A percentile compares a stretch with the other conserved stretches of the same genome.
Evolutionary conservation across 768 basidiomycete genomes (phyloP).

Genomic region (Goffeauzyma gilvescens): DNA sequence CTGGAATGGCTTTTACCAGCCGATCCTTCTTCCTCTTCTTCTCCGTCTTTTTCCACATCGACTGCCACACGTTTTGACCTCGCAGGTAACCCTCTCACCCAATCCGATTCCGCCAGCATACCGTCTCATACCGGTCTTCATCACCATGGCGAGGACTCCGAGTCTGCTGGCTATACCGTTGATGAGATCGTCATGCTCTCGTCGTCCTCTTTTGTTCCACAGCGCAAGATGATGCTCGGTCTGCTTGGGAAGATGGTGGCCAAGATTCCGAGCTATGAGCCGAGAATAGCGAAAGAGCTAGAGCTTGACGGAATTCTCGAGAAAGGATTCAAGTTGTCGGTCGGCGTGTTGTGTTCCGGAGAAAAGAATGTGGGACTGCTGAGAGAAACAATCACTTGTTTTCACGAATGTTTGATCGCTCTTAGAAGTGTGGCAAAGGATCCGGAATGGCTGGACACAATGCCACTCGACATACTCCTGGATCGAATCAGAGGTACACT

Average conservation of each 20-base stretch:
- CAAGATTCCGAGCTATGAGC: neutral
- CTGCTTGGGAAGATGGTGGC: conserved; percentile 36
- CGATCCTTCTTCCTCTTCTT: conserved; percentile 18
- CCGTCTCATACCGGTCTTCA: conserved; percentile 76
- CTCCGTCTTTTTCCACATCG: conserved; percentile 23
- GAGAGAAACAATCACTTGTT: conserved; percentile 21
- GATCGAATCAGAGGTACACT: conserved; percentile 18
- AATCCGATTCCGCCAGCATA: conserved; percentile 39
- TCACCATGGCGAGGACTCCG: conserved; percentile 61
- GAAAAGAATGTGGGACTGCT: conserved; percentile 16
- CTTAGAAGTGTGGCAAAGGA: neutral
- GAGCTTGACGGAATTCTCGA: conserved; percentile 4
- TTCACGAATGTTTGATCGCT: conserved; percentile 12
- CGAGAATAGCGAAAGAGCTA: conserved; percentile 4
- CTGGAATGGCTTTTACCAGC: conserved; percentile 57
- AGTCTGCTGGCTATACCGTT: conserved; percentile 68
- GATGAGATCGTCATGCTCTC: conserved; percentile 65
- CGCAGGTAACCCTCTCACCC: conserved; percentile 48
- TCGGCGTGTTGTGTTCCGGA: conserved; percentile 12
- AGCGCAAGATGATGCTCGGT: conserved; percentile 62
- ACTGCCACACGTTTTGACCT: conserved; percentile 44
- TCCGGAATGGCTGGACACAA: neutral
- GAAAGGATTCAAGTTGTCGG: conserved; percentile 14
- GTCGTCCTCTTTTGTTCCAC: conserved; percentile 62
- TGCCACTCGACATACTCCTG: conserved; percentile 16